Base-by-base conservation (phyloP, 768 basidiomycete species). In the Amanita rubescens region DNA sequence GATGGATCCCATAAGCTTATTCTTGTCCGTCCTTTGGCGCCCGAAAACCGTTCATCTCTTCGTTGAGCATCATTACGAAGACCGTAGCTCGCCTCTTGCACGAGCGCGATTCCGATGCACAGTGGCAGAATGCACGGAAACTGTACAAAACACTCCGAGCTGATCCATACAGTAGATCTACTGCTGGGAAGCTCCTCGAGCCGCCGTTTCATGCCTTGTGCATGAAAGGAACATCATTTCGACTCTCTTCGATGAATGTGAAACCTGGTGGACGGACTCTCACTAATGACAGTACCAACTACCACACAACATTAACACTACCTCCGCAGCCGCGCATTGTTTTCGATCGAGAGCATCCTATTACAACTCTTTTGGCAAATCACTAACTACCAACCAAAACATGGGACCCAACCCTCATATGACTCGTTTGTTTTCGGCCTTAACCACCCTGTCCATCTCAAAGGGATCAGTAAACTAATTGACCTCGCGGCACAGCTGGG, bases 351-450 rank as follows among this genome's bases (percentile, higher is more conserved):
- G 17, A 30, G 20, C 35, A 55, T 49, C 54, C 54, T 37, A 49
- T 55, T 30, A 22, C 20, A 46, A 32, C 33, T 19, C 54, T 49
- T 41, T 22, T 5, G 27, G 34, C 47, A 49, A 49, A 49, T 46
- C 54, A 55, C 41, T 55, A 55, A 34, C n/a, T 55, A 55, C 49
- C 47, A 55, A 42, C 54, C 54, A 37, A 43, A 17, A 35, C 39
- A 55, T 34, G 54, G 46, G 35, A 55, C 35, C 33, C 54, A 55
- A 50, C 24, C 48, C 39, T 49, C 54, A 38, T 55, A 39, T 34
- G 54, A 55, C 54, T 55, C 54, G 34, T 55, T 55, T 42, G 42
- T 55, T 42, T 55, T 30, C 42, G 34, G 39, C 54, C n/a, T 20
- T 33, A 48, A 19, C 49, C 24, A 55, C 37, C 30, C 34, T 49